Base-by-base conservation (phyloP, 2,329 filamentous ascomycete species). In the Dactylellina cionopaga region DNA sequence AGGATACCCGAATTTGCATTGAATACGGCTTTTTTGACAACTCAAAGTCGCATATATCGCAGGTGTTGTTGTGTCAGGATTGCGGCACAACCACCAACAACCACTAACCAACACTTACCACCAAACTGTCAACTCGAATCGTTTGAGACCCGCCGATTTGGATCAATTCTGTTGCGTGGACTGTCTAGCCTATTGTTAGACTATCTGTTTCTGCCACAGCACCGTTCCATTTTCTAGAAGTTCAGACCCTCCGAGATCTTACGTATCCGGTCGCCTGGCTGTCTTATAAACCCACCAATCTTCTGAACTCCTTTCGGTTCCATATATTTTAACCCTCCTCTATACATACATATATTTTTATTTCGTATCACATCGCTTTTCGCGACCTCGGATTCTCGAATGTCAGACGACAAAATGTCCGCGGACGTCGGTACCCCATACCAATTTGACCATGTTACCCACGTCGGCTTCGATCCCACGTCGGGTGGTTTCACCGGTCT, bases 371-470 rank as follows among this genome's bases (percentile, higher is more conserved):
- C 51, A 39, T 55, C 1, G 25, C 27, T 58, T 55, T 37, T 43
- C 24, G 51, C 51, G 51, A 66, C 27, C 31, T 31, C 22, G 33
- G 17, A 49, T 31, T 41, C 27, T 43, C 66, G 58, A 63, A 71
- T 71, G 66, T 71, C 66, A 71, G 66, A 71, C 56, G 58, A 71
- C 66, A 71, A 71, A 58, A 71, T 71, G 66, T 29, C 49, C 27
- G 43, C 37, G 56, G 95, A 94, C 76, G 95, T 98, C 69, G 97
- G 93, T 83, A 96, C 97, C 80, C 94, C 94, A 5, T 97, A 94
- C 75, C 96, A 97, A 83, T 98, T 98, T 83, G 92, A 90, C 24
- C 94, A 98, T 80, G 90, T 92, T 49, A 92, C 98, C 24, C 94
- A 98, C 80, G 94, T 98, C 75, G 94, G 94, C 73, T 98, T 98